Base-by-base conservation (phyloP, 805 yeast species). In the Komagataella kurtzmanii region DNA sequence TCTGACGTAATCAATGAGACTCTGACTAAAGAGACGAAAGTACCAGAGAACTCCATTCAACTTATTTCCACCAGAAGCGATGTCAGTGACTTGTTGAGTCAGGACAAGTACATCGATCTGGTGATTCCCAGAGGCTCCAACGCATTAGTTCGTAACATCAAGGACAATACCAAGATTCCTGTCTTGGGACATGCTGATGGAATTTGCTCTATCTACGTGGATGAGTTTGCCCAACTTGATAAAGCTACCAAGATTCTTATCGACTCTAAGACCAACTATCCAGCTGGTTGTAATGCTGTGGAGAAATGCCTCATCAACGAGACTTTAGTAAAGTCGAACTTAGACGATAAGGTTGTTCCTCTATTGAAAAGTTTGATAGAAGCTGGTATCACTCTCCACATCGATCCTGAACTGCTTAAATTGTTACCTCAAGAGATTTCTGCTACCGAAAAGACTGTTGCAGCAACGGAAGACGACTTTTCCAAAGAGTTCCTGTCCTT, bases 161-260 rank as follows among this genome's bases (percentile, higher is more conserved):
- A 95, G 68, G 75, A 78, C 23, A 79, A 80, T 63, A 91, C 99
- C 21, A 88, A 88, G 65, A 95, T 93, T 59, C 98, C 99, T 4
- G 99, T 93, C 6, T 70, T 93, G 63, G 99, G 99, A 52, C 99
- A 93, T 65, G 99, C 99, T 7, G 98, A 93, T 67, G 99, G 99
- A 48, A 84, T 91, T 54, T 93, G 99, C 68, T 82, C 97, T 1
- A 79, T 91, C 6, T 93, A 80, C 60, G 73, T 91, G 23, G 95
- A 90, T 64, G 77, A 76, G 52, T 80, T 77, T 50, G 93, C 93
- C 5, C 91, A 89, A 60, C 55, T 86, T 10, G 77, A 66, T 12
- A 89, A 87, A 79, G 95, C 97, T 0, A 72, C 76, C 40, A 78
- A 79, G 52, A 79, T 93, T 30, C 73, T 81, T 4, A 77, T 88